A percentile compares a stretch with the other conserved stretches of the same genome.
phyloP scores from a whole-genome alignment of 2,329 filamentous ascomycete species.

The Cadophora sp. region DNA sequence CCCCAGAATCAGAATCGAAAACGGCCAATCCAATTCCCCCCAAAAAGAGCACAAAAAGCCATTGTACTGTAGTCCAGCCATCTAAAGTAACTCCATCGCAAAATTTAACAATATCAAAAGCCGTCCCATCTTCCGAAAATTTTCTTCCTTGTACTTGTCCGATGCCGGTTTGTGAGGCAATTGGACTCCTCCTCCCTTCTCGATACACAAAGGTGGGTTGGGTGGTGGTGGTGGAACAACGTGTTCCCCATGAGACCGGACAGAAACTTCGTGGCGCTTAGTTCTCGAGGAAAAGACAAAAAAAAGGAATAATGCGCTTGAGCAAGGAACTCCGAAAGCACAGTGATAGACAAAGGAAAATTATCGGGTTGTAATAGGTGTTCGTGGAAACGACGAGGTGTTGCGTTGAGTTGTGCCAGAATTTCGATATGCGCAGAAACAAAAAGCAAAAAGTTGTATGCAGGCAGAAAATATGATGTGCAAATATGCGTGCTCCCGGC shows the following conservation, averaged over 20 bases:
- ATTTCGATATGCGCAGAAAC: not conserved
- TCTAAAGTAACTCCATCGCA: conserved; percentile 25
- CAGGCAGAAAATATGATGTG: not conserved
- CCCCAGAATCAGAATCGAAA: conserved; percentile 14
- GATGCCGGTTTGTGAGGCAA: not conserved
- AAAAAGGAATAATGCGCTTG: not conserved
- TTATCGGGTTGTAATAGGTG: not conserved
- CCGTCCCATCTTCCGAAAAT: not conserved
- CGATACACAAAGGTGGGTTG: conserved; percentile 10
- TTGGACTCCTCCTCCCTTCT: not conserved
- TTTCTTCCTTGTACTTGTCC: not conserved
- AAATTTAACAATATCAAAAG: conserved; percentile 18
- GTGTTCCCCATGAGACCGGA: conserved; percentile 4
- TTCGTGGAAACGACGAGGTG: conserved; percentile 8
- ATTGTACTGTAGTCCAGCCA: conserved; percentile 14
- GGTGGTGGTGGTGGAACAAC: conserved; percentile 10
- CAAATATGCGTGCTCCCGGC: conserved; percentile 1
- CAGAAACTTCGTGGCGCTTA: not conserved
- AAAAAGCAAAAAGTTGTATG: conserved; percentile 10
- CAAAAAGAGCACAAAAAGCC: not conserved
- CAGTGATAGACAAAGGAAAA: conserved; percentile 10
- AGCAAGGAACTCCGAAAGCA: conserved; percentile 6
- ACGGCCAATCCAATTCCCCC: not conserved
- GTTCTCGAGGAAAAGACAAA: not conserved
- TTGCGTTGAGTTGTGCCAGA: not conserved